Evolutionary conservation across 768 basidiomycete species (phyloP), one percentile per base, ranked within the genome.

Genomic region (Tylopilus intermedius): DNA sequence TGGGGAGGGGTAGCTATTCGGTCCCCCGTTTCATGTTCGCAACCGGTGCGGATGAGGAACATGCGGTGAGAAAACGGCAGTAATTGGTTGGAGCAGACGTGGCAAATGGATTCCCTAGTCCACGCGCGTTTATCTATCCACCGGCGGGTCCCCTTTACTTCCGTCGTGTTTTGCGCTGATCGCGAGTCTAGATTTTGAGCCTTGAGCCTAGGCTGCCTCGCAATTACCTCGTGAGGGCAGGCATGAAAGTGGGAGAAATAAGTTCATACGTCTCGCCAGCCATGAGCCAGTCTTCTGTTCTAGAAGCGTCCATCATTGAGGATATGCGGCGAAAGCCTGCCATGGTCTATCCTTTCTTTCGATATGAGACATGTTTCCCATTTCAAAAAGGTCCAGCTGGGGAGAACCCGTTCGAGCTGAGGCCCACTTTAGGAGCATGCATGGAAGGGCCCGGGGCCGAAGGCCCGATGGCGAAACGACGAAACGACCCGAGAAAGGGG

Each of bases 21-120:
- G 40, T 37, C 53, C 58, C 62, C 49, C 51, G 59, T 64, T 64
- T 65, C 60, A 59, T 43, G 38, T 50, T 45, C 53, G 38, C 55
- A 57, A 42, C 52, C 43, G 45, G 48, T 38, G 39, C 26, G 53
- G 43, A 45, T 42, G 39, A 50, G 46, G 51, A 51, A 52, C 50
- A 46, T 24, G 47, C 47, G 54, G 49, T 38, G 46, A 44, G 40
- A 51, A 48, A 39, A 53, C 30, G 37, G 38, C 27, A 18, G 58
- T 11, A 9, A 18, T 27, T 41, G 53, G 38, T 44, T 41, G 24
- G 39, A 41, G 43, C 9, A 26, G 35, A 29, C 45, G 30, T n/a
- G 27, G 35, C n/a, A 42, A 32, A 41, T n/a, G 27, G 30, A 33
- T 24, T 24, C 38, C 41, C 21, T 26, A 18, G 14, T 15, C 35